Conservation (phyloP, 2,329 filamentous ascomycete species). For the Fusarium sp. region DNA sequence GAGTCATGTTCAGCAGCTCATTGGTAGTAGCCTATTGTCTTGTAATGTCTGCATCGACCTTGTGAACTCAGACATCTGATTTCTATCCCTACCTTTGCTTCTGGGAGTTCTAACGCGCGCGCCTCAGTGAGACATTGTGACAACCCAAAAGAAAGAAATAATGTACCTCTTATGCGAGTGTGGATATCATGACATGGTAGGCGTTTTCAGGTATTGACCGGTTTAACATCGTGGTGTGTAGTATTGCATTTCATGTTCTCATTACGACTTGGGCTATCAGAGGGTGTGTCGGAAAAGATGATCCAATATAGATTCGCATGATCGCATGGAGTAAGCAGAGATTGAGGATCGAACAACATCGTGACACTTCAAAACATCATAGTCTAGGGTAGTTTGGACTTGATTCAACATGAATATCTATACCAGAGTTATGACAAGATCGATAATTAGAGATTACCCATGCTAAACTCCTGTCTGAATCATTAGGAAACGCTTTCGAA, state of each 20-base stretch:
- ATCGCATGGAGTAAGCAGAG: neutral
- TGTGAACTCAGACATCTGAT: neutral
- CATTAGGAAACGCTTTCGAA: neutral
- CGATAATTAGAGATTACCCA: neutral
- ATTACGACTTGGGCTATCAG: neutral
- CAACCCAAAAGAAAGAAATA: neutral
- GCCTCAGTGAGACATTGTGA: constrained; percentile 7
- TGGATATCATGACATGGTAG: neutral
- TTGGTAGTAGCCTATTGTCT: neutral
- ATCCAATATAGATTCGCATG: neutral
- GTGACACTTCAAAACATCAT: neutral
- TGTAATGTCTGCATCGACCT: neutral
- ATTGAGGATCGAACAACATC: constrained; percentile 5
- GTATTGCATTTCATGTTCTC: neutral
- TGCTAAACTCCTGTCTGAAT: neutral
- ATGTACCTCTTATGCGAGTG: neutral
- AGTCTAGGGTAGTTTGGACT: constrained; percentile 11
- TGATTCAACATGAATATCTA: neutral
- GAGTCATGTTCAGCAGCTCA: neutral
- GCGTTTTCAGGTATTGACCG: neutral
- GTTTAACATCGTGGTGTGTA: constrained; percentile 6
- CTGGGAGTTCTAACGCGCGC: neutral
- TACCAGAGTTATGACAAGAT: neutral
- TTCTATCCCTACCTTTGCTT: neutral
- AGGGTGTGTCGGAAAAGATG: neutral